These are phyloP conservation scores for Lactifluus volemus DNA, from an alignment of 768 basidiomycete species.

Conservation along the genomic window DNA sequence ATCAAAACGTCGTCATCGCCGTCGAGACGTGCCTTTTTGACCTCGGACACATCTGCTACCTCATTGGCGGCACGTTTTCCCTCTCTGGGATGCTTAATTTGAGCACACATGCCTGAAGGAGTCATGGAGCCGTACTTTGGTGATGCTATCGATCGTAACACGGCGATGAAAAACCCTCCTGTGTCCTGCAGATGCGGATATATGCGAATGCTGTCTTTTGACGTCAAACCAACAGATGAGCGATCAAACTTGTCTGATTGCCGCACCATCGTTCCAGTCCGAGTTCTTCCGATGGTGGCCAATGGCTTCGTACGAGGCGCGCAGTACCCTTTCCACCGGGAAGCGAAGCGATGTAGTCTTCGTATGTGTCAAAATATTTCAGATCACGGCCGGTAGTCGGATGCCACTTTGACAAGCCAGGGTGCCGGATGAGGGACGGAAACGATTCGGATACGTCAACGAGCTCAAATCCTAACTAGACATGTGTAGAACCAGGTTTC, in stretches of 20 bases:
- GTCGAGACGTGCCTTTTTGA: constrained; percentile 43
- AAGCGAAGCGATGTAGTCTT: constrained; percentile 45
- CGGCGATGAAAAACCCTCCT: constrained; percentile 96
- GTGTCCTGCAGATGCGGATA: constrained; percentile 96
- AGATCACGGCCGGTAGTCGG: constrained; percentile 54
- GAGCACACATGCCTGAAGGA: background rate
- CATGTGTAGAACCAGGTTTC: background rate
- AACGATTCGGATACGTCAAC: constrained; percentile 69
- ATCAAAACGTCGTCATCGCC: constrained; percentile 23
- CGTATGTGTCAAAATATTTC: constrained; percentile 49
- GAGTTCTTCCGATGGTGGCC: constrained; percentile 59
- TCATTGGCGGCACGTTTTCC: constrained; percentile 46
- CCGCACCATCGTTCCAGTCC: constrained; percentile 67
- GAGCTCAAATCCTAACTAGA: constrained; percentile 55
- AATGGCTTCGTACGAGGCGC: constrained; percentile 66
- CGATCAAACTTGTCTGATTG: background rate
- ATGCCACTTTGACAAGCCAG: constrained; percentile 73
- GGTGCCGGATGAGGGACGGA: constrained; percentile 62
- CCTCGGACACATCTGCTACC: constrained; percentile 35
- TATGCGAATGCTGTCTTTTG: constrained; percentile 61
- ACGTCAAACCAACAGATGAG: background rate
- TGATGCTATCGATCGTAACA: constrained; percentile 33
- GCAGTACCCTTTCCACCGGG: constrained; percentile 43
- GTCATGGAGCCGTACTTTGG: constrained; percentile 1
- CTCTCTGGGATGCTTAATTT: constrained; percentile 24